Evolutionary conservation across 495 filamentous ascomycete species (phyloP), one percentile per base, ranked within the genome.

Genomic region (Lineolata rhizophorae): DNA sequence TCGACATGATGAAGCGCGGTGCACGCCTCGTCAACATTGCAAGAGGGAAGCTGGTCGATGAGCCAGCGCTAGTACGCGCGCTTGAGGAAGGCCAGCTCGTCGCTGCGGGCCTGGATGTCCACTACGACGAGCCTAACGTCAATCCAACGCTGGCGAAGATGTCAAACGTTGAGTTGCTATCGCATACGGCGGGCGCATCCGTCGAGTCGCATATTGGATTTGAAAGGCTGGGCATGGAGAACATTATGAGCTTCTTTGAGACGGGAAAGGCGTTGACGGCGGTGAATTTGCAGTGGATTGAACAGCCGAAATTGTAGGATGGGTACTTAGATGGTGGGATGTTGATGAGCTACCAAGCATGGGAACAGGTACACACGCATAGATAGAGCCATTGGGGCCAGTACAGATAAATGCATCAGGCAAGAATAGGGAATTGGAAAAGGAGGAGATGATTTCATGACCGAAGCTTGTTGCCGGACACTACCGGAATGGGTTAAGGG

Each of bases 181-280:
- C 62, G 13, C 75, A 81, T 47, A 79, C 76, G 45, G 77, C 74
- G 5, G 74, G 76, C 6, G 72, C 68, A 3, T 71, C 69, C 13
- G 49, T 81, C 20, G 73, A 81, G 50, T 72, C 70, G 32, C 70
- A 76, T 41, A 53, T 65, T 29, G 72, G 71, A 4, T 81, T 81
- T 45, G 76, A 84, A 56, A 58, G 64, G 44, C 40, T 80, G 45
- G 67, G 63, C 17, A 77, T 81, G 70, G 56, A 68, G 49, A 81
- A 81, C 51, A 65, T 81, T 19, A 49, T 71, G 41, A 59, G 56
- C 1, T 72, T 72, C 33, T 45, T 76, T 5, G 40, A 49, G 20
- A 63, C 57, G 2, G 49, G 55, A 28, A 52, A 61, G 40, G 57
- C 72, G 3, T 39, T 77, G 26, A 77, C 72, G 20, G 64, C 71